A percentile compares a stretch with the other conserved stretches of the same genome.
Evolutionary conservation across 352 stramenopile species (phyloP).

Genomic region (Albugo candida): DNA sequence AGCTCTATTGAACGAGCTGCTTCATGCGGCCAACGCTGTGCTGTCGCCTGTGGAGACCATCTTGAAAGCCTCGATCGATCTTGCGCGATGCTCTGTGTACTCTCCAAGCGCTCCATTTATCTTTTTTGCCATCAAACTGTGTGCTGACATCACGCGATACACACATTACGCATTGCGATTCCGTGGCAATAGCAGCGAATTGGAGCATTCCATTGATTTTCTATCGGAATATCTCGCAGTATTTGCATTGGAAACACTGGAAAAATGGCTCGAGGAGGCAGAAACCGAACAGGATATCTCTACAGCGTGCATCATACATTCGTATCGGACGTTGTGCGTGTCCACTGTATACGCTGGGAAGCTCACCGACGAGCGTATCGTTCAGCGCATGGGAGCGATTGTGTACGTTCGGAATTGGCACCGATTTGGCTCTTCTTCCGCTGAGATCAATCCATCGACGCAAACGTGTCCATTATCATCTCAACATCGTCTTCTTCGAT

Average conservation of each 20-base stretch:
- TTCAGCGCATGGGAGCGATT: conserved; percentile 57
- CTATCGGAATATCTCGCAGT: conserved; percentile 42
- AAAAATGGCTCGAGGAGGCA: conserved; percentile 61
- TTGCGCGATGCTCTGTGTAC: conserved; percentile 63
- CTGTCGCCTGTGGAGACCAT: conserved; percentile 59
- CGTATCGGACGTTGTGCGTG: conserved; percentile 51
- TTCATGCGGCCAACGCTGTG: conserved; percentile 85
- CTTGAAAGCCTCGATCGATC: conserved; percentile 57
- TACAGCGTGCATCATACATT: conserved; percentile 71
- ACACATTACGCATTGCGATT: conserved; percentile 48
- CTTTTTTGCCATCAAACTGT: conserved; percentile 75
- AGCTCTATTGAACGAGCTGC: conserved; percentile 95
- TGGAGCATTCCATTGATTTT: conserved; percentile 16
- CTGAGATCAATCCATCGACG: background rate
- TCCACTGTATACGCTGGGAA: conserved; percentile 42
- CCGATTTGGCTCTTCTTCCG: conserved; percentile 59
- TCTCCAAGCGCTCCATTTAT: conserved; percentile 70
- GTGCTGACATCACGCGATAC: conserved; percentile 59
- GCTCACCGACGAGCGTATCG: conserved; percentile 46
- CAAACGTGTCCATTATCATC: conserved; percentile 26
- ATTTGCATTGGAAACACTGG: conserved; percentile 43
- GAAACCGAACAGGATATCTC: conserved; percentile 55
- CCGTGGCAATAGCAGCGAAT: background rate
- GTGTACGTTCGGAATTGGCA: conserved; percentile 82
- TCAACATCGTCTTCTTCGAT: conserved; percentile 65